phyloP scores from a whole-genome alignment of 768 basidiomycete species.

The Naganishia friedmannii region DNA sequence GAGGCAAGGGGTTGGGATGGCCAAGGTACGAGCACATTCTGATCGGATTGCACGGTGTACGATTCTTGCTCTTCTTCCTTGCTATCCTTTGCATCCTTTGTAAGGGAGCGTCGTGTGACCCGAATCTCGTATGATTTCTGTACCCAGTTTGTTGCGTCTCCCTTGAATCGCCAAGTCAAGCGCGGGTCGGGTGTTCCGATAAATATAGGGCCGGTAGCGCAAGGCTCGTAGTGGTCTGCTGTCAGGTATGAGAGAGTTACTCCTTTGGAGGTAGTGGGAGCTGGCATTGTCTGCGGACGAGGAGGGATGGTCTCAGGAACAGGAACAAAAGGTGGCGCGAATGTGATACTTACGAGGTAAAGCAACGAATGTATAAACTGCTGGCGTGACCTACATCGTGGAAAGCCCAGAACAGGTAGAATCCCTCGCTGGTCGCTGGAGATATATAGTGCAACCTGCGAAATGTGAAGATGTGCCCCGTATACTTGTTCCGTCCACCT shows the following conservation, averaged over 20 bases:
- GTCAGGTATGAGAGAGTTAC: conserved; percentile 2
- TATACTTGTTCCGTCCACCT: not conserved
- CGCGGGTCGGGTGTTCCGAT: conserved; percentile 32
- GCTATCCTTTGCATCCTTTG: too few species aligned
- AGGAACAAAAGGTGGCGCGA: not conserved
- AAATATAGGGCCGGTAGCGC: not conserved
- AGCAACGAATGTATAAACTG: too few species aligned
- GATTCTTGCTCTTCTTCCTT: not conserved
- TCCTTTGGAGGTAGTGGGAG: not conserved
- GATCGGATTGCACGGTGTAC: conserved; percentile 29
- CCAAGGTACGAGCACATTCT: conserved; percentile 45
- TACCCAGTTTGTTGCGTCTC: conserved; percentile 36
- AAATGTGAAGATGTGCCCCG: not conserved
- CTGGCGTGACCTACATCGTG: too few species aligned
- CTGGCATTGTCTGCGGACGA: conserved; percentile 8
- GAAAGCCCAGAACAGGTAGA: too few species aligned
- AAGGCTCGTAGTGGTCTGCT: conserved; percentile 4
- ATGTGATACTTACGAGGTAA: not conserved
- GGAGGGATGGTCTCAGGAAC: not conserved
- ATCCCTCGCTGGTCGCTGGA: not conserved
- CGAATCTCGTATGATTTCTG: conserved; percentile 41
- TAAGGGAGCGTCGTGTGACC: not conserved
- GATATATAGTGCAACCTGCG: not conserved
- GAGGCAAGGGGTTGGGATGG: conserved; percentile 36
- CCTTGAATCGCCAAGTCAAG: conserved; percentile 45